Evolutionary conservation across 2,329 filamentous ascomycete genomes (phyloP).

Genomic region (Zymoseptoria ardabiliae): DNA sequence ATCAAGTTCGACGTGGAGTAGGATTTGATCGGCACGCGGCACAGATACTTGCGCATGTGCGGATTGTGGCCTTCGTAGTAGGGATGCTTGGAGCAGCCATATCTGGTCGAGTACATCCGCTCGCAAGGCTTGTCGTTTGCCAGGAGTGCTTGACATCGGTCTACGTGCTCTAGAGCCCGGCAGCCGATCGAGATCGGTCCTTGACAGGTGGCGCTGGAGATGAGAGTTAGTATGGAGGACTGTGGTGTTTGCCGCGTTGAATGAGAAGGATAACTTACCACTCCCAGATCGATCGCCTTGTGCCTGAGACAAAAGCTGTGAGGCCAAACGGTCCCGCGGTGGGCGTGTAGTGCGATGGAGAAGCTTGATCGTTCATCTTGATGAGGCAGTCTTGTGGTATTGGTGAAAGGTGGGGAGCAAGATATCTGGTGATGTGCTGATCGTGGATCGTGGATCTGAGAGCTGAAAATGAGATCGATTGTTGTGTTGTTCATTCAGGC

Average conservation of each 20-base stretch:
- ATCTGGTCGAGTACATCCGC: not conserved
- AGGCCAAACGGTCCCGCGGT: not conserved
- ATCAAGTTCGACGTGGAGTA: not conserved
- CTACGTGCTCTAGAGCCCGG: not conserved
- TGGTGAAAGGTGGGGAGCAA: not conserved
- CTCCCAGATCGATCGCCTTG: not conserved
- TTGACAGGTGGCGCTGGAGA: not conserved
- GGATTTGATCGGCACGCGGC: not conserved
- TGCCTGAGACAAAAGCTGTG: not conserved
- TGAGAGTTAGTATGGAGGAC: not conserved
- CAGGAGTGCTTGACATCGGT: not conserved
- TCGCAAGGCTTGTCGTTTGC: not conserved
- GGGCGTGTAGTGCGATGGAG: not conserved
- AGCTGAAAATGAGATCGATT: not conserved
- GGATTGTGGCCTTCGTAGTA: not conserved
- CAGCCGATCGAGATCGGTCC: not conserved
- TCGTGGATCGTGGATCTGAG: not conserved
- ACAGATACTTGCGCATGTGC: not conserved
- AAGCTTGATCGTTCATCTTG: not conserved
- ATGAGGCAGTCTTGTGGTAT: not conserved
- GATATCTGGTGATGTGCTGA: not conserved
- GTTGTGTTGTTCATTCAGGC: not conserved
- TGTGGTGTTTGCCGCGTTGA: not conserved
- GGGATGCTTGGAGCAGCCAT: not conserved
- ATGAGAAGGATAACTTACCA: not conserved